phyloP scores from a whole-genome alignment of 2,329 filamentous ascomycete species.

The Arachnomyces sp. region DNA sequence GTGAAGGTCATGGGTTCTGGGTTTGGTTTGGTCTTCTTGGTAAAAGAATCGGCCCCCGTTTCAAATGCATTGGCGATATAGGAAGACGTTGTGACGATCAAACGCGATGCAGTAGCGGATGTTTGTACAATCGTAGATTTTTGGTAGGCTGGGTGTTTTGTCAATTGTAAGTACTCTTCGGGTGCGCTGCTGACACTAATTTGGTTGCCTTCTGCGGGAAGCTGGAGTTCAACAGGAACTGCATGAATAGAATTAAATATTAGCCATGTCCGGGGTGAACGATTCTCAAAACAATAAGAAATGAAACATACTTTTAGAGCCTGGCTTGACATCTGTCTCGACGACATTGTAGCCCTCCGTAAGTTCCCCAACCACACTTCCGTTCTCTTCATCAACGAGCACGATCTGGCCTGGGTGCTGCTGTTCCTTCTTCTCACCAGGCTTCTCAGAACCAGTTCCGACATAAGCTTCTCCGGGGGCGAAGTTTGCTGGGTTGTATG shows the following conservation, averaged over 20 bases:
- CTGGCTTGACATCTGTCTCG: conserved; percentile 67
- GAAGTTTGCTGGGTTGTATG: conserved; percentile 77
- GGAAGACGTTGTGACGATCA: conserved; percentile 82
- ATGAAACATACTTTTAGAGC: conserved; percentile 73
- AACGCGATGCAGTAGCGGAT: conserved; percentile 76
- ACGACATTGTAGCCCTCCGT: conserved; percentile 73
- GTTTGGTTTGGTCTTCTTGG: conserved; percentile 68
- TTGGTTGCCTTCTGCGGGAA: conserved; percentile 40
- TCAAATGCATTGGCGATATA: conserved; percentile 72
- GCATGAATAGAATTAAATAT: not conserved
- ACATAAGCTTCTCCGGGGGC: conserved; percentile 73
- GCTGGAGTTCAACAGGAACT: conserved; percentile 44
- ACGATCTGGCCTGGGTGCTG: conserved; percentile 67
- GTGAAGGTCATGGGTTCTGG: conserved; percentile 80
- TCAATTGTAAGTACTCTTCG: conserved; percentile 61
- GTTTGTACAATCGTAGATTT: conserved; percentile 79
- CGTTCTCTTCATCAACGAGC: conserved; percentile 89
- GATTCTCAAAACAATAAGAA: not conserved
- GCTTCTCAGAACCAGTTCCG: conserved; percentile 31
- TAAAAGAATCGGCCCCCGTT: conserved; percentile 70
- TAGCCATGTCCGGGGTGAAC: not conserved
- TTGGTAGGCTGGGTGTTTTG: conserved; percentile 84
- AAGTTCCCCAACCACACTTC: conserved; percentile 87
- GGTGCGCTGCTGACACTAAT: conserved; percentile 43
- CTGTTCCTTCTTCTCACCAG: conserved; percentile 21